phyloP scores from a whole-genome alignment of 192 early-diverging fungal genomes.

The Backusella parvicylindrica region DNA sequence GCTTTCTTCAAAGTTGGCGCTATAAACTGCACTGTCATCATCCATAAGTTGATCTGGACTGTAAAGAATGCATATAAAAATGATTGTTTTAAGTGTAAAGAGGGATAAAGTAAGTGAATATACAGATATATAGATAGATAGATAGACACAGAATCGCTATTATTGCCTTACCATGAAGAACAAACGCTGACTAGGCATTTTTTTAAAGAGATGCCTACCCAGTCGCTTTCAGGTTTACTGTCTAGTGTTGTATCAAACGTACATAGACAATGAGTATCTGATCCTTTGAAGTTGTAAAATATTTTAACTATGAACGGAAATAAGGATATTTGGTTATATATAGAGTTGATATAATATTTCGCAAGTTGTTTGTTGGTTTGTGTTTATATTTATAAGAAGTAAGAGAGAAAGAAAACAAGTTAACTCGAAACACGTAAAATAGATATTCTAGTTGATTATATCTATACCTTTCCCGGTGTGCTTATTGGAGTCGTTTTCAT shows the following conservation, averaged over 20 bases:
- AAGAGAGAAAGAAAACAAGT: neutral
- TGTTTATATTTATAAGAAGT: neutral
- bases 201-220: neutral
- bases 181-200: constrained; percentile 5
- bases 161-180: constrained; percentile 13
- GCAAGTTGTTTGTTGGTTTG: neutral
- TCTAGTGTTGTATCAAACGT: constrained; percentile 4
- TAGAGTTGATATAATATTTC: neutral
- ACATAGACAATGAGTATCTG: constrained; percentile 7
- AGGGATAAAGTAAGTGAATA: neutral
- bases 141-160: too few relatives aligned
- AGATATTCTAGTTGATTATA: neutral
- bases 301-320: neutral
- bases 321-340: neutral
- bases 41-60: constrained; percentile 24
- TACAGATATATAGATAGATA: too few relatives aligned
- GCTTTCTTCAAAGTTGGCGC: constrained; percentile 21
- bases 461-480: neutral
- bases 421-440: constrained; percentile 1
- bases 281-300: constrained; percentile 7
- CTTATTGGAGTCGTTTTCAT: neutral
- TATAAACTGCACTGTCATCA: constrained; percentile 20
- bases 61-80: neutral
- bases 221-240: neutral
- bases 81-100: neutral